These are phyloP conservation scores for Cryptococcus amylolentus DNA, from an alignment of 1,284 basidiomycete genomes.

Conservation along the genomic window DNA sequence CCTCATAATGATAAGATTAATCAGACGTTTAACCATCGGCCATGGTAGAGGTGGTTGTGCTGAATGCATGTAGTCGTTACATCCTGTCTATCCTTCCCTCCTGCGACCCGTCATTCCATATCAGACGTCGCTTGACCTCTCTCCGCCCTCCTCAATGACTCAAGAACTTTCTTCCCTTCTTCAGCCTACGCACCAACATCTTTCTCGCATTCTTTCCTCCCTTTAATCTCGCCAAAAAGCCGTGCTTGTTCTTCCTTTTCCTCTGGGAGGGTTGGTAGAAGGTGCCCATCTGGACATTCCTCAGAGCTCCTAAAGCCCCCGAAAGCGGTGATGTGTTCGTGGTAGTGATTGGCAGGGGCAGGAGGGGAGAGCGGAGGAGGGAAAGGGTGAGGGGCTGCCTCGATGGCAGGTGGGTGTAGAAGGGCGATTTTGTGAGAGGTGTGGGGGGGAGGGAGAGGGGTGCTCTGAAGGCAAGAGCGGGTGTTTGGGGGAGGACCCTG, in stretches of 20 bases:
- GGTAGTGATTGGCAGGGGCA: slow-evolving; percentile 6
- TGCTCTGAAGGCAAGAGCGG: background rate
- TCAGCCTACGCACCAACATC: slow-evolving; percentile 58
- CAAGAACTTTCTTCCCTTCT: slow-evolving; percentile 62
- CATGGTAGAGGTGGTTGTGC: background rate
- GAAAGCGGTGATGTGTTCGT: background rate
- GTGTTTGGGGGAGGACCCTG: slow-evolving; percentile 1
- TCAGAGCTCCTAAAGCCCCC: slow-evolving; percentile 10
- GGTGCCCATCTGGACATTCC: slow-evolving; percentile 53
- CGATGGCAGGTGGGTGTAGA: background rate
- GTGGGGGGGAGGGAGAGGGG: too few species aligned
- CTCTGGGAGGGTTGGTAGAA: slow-evolving; percentile 87
- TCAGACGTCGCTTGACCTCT: background rate
- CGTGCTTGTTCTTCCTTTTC: slow-evolving; percentile 81
- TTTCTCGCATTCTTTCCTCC: slow-evolving; percentile 58
- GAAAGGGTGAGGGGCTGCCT: background rate
- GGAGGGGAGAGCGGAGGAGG: too few species aligned
- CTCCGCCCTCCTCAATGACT: slow-evolving; percentile 51
- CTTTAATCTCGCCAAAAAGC: slow-evolving; percentile 68
- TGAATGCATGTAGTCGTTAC: background rate
- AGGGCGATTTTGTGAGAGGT: too few species aligned
- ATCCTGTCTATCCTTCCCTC: background rate
- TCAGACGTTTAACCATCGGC: background rate
- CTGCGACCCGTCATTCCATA: background rate
- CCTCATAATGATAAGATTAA: background rate